A percentile compares a stretch with the other conserved stretches of the same genome.
Evolutionary conservation across 192 early-diverging fungal genomes (phyloP).

Genomic region (Coemansia sp.): DNA sequence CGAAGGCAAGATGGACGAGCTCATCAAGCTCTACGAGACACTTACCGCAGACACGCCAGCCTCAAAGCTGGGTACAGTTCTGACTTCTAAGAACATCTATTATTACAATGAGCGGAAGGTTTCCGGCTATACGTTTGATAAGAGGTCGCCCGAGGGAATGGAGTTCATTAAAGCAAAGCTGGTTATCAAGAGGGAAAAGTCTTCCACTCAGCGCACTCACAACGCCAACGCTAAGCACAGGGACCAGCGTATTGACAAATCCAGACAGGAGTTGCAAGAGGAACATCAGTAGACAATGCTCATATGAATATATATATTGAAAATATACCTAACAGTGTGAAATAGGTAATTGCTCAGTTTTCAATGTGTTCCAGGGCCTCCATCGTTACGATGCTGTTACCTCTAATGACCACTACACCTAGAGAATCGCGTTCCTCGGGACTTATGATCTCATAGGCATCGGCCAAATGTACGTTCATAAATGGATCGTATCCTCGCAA

Average conservation of each 20-base stretch:
- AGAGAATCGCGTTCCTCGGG: conserved; percentile 71
- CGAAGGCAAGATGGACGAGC: neutral
- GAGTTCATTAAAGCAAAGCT: neutral
- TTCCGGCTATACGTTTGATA: neutral
- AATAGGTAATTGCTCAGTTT: neutral
- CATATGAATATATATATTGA: neutral
- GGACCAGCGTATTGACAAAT: neutral
- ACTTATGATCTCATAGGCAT: conserved; percentile 80
- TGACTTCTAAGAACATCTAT: neutral
- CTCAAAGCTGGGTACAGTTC: no score
- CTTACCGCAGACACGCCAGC: neutral
- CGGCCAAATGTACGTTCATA: conserved; percentile 98
- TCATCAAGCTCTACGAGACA: neutral
- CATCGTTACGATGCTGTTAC: conserved; percentile 73
- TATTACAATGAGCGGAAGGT: neutral
- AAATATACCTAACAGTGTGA: neutral
- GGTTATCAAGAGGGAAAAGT: neutral
- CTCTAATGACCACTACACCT: conserved; percentile 86
- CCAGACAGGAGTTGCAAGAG: neutral
- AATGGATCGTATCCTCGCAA: conserved; percentile 99
- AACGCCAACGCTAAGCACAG: neutral
- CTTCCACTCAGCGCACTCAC: neutral
- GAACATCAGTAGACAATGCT: neutral
- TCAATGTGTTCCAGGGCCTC: conserved; percentile 72
- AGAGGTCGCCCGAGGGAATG: conserved; percentile 2